Base-by-base conservation (phyloP, 1,284 basidiomycete genomes). In the Xerocomus minutiporus region DNA sequence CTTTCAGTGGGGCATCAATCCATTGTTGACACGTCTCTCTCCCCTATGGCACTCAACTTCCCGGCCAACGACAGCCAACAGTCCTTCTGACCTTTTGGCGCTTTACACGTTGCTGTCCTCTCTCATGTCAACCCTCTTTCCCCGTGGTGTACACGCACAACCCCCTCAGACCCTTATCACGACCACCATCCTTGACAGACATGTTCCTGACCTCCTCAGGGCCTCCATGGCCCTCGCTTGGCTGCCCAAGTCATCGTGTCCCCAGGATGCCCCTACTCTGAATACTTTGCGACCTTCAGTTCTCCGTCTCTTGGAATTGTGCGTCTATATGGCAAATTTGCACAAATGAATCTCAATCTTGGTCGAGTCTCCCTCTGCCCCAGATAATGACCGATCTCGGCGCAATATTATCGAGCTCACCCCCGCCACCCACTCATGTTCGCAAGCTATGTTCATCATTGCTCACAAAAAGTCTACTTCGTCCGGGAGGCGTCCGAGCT, bases 1-100 rank as follows among this genome's bases (percentile, higher is more conserved):
- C 20, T 86, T 90, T 63, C 83, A 81, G 57, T 89, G 88, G 88
- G 83, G 80, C 5, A 64, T 80, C 4, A 77, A 82, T 17, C 78
- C 78, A 5, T 62, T 84, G 8, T 72, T 85, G 29, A 59, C 63
- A 11, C 73, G 71, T 50, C 66, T 82, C 15, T 61, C 70, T 8
- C 66, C 72, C 35, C 67, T 73, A 5, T 81, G 79, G 71, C 74
- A 56, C 50, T 20, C 25, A 25, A 58, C 41, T 13, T 23, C 17
- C 7, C 15, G 44, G 72, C 80, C 25, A 72, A 78, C 32, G 75
- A 81, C 50, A 61, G 74, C 76, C 26, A n/a, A 28, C 35, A 9
- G 7, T 12, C 28, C n/a, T 13, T 38, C 35, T 1, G 72, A 82
- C 52, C 78, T 76, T 57, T 56, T 58, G 1, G 61, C 67, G 0